Evolutionary conservation across 305 asterid genomes (phyloP).

Genomic region (Rubia tinctorum): DNA sequence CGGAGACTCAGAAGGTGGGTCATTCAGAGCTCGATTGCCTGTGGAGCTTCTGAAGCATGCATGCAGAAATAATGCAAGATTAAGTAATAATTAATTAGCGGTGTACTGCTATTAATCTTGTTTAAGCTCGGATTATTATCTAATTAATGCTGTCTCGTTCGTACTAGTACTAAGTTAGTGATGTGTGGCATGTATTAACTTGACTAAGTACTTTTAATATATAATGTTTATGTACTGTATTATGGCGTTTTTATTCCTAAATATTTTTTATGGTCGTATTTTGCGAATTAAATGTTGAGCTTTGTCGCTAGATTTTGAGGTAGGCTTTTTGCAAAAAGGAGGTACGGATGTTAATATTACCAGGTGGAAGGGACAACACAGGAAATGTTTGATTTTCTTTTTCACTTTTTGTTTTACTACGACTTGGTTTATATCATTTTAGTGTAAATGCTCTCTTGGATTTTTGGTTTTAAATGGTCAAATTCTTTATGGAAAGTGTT

Average conservation of each 20-base stretch:
- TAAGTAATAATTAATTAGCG: not conserved
- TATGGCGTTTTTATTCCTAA: not conserved
- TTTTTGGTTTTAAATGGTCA: no score
- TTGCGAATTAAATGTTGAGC: not conserved
- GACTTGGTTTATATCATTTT: no score
- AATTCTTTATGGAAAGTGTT: no score
- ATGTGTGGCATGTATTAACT: not conserved
- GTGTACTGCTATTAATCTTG: not conserved
- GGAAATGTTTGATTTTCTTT: slow-evolving; percentile 4
- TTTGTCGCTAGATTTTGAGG: not conserved
- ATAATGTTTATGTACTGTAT: not conserved
- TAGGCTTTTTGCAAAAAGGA: slow-evolving; percentile 3
- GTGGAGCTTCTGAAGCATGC: slow-evolving; percentile 47
- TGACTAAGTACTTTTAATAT: not conserved
- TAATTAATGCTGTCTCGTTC: not conserved
- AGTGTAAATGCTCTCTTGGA: no score
- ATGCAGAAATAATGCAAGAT: not conserved
- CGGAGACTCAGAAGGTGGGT: slow-evolving; percentile 48
- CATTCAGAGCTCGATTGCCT: slow-evolving; percentile 61
- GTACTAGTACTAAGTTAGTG: not conserved
- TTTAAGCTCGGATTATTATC: not conserved
- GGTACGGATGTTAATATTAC: slow-evolving; percentile 7
- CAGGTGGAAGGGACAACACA: not conserved
- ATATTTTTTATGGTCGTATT: not conserved
- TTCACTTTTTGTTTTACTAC: not conserved